Percentiles rank a stretch among this genome's conserved stretches.
These are phyloP conservation scores for Amylostereum areolatum DNA, from an alignment of 1,284 basidiomycete species.

Conservation along the genomic window DNA sequence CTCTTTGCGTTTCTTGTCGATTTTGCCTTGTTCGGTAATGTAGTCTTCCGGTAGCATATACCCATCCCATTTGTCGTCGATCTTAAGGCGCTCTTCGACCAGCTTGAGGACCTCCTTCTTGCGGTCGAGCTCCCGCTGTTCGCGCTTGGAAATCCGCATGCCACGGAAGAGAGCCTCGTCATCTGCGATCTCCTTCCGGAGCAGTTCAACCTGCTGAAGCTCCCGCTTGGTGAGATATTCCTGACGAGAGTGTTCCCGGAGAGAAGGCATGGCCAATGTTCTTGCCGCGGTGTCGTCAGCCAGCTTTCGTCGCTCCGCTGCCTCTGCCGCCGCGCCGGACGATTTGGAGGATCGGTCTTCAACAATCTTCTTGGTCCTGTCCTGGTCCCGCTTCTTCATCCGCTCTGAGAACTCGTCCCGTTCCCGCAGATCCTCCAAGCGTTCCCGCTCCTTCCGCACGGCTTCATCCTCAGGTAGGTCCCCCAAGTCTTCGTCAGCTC, in stretches of 20 bases:
- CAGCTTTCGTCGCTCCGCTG: conserved; percentile 72
- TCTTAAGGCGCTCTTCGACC: conserved; percentile 90
- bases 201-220: conserved; percentile 90
- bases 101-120: conserved; percentile 92
- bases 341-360: conserved; percentile 83
- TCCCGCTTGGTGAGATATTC: conserved; percentile 96
- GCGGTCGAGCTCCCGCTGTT: conserved; percentile 76
- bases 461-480: conserved; percentile 63
- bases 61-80: conserved; percentile 92
- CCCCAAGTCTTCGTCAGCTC: conserved; percentile 35
- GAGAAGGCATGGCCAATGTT: conserved; percentile 71
- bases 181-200: conserved; percentile 90
- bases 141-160: conserved; percentile 85
- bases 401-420: conserved; percentile 92
- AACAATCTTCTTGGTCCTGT: conserved; percentile 86
- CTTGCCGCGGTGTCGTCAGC: conserved; percentile 84
- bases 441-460: conserved; percentile 65
- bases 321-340: conserved; percentile 74
- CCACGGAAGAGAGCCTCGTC: conserved; percentile 85
- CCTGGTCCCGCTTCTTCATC: conserved; percentile 78
- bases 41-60: conserved; percentile 97
- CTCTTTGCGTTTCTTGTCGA: conserved; percentile 95
- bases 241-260: conserved; percentile 84
- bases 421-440: conserved; percentile 76
- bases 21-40: conserved; percentile 97